Evolutionary conservation across 164 flowering plant genomes (phyloP).

Genomic region (Euptelea pleiosperma): DNA sequence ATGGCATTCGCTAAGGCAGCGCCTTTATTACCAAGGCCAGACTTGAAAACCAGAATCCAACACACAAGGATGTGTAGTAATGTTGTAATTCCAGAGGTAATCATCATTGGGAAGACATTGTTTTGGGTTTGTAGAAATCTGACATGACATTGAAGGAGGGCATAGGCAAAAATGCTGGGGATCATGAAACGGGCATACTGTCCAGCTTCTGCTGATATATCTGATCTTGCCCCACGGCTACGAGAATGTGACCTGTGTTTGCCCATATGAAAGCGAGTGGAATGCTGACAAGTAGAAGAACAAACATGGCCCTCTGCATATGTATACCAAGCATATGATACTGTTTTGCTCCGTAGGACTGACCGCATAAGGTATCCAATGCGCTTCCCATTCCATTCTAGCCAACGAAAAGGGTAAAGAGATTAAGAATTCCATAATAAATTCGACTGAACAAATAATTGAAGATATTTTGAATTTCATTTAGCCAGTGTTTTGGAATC

Average conservation of each 20-base stretch:
- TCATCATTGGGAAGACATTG: conserved; percentile 22
- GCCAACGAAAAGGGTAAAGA: too few relatives aligned
- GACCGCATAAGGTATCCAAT: conserved; percentile 9
- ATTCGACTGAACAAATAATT: too few relatives aligned
- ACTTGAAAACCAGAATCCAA: conserved; percentile 17
- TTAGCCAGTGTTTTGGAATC: too few relatives aligned
- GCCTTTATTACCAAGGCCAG: conserved; percentile 17
- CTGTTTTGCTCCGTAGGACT: conserved; percentile 14
- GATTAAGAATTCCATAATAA: too few relatives aligned
- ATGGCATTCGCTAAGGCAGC: conserved; percentile 22
- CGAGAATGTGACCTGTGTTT: conserved; percentile 11
- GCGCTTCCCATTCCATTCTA: conserved; percentile 8
- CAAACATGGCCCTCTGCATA: too few relatives aligned
- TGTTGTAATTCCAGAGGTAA: conserved; percentile 17
- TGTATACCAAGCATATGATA: conserved; percentile 27
- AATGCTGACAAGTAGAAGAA: conserved; percentile 12
- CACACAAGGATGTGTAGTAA: conserved; percentile 14
- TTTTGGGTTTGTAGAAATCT: conserved; percentile 23
- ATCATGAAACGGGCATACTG: conserved; percentile 22
- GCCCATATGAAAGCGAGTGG: conserved; percentile 14
- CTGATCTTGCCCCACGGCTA: conserved; percentile 18
- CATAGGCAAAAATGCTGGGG: conserved; percentile 19
- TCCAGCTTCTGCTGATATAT: conserved; percentile 16
- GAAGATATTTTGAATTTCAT: too few relatives aligned
- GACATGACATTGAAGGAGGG: conserved; percentile 13